Percentiles rank a stretch among this genome's conserved stretches.
phyloP scores from a whole-genome alignment of 2,329 filamentous ascomycete species.

The Alternaria sp. region DNA sequence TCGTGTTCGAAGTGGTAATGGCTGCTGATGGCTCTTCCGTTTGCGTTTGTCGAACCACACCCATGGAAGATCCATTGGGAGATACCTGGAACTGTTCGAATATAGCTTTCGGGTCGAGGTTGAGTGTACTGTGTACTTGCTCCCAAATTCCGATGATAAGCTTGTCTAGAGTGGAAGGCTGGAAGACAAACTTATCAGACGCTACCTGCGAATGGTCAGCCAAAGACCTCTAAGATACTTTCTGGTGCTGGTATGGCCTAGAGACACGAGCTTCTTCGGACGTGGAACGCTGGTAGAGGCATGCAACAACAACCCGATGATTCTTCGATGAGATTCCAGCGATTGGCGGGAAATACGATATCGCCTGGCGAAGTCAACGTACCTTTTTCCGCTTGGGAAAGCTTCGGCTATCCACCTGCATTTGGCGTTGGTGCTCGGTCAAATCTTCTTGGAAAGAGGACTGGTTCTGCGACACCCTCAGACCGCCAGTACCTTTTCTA shows the following conservation, averaged over 20 bases:
- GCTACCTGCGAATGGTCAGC: conserved; percentile 16
- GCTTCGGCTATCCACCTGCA: conserved; percentile 43
- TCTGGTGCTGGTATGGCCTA: not conserved
- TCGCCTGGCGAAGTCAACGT: not conserved
- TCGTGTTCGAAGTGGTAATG: conserved; percentile 17
- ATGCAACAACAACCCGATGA: not conserved
- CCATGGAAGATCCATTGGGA: conserved; percentile 22
- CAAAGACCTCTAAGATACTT: not conserved
- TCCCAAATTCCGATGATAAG: conserved; percentile 62
- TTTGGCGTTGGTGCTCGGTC: conserved; percentile 45
- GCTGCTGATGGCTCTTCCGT: conserved; percentile 13
- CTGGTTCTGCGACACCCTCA: conserved; percentile 39
- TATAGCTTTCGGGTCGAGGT: conserved; percentile 52
- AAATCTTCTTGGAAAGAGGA: conserved; percentile 37
- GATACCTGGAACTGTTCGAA: conserved; percentile 44
- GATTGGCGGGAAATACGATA: not conserved
- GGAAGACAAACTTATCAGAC: conserved; percentile 53
- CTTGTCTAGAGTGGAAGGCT: conserved; percentile 60
- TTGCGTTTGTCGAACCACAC: conserved; percentile 21
- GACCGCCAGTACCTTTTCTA: conserved; percentile 40
- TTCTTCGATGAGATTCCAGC: not conserved
- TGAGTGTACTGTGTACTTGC: conserved; percentile 56
- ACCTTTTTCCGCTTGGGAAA: conserved; percentile 47
- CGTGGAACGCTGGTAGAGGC: not conserved
- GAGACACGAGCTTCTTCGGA: not conserved